phyloP scores from a whole-genome alignment of 495 filamentous ascomycete species.

The Podospora comata region DNA sequence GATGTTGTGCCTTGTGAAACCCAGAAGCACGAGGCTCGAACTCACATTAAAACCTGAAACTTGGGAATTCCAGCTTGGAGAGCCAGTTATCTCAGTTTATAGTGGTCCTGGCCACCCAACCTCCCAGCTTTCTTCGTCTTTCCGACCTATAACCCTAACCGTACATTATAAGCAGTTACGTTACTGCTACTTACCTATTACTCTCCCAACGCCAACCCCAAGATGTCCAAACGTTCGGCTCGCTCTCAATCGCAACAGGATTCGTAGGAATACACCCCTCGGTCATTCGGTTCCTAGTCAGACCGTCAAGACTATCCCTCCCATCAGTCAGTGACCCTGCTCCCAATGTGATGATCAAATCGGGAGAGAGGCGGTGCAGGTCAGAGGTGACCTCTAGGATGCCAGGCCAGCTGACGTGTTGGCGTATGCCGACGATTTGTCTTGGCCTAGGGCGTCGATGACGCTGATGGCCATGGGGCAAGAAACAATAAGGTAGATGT shows the following conservation, averaged over 20 bases:
- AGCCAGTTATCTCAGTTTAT: too few species aligned
- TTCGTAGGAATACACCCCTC: constrained; percentile 37
- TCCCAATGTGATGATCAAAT: constrained; percentile 59
- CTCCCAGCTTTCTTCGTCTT: too few species aligned
- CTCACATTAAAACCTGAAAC: too few species aligned
- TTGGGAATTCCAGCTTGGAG: too few species aligned
- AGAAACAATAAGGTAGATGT: constrained; percentile 60
- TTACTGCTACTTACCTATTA: too few species aligned
- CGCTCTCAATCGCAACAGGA: constrained; percentile 34
- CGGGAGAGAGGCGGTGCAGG: constrained; percentile 44
- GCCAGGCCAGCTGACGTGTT: constrained; percentile 60
- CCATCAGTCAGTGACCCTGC: constrained; percentile 60
- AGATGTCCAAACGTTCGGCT: constrained; percentile 35
- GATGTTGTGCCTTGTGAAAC: too few species aligned
- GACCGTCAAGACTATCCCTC: constrained; percentile 32
- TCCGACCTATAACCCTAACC: too few species aligned
- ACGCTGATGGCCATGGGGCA: constrained; percentile 49
- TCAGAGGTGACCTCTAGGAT: constrained; percentile 55
- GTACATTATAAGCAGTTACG: too few species aligned
- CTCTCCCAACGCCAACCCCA: constrained; percentile 29
- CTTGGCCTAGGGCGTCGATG: constrained; percentile 45
- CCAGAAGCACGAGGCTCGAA: too few species aligned
- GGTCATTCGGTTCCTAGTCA: constrained; percentile 37
- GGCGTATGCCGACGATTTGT: constrained; percentile 55
- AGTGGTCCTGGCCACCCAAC: too few species aligned